Conservation (phyloP, 2,329 filamentous ascomycete species). For the Alternaria arbusti region DNA sequence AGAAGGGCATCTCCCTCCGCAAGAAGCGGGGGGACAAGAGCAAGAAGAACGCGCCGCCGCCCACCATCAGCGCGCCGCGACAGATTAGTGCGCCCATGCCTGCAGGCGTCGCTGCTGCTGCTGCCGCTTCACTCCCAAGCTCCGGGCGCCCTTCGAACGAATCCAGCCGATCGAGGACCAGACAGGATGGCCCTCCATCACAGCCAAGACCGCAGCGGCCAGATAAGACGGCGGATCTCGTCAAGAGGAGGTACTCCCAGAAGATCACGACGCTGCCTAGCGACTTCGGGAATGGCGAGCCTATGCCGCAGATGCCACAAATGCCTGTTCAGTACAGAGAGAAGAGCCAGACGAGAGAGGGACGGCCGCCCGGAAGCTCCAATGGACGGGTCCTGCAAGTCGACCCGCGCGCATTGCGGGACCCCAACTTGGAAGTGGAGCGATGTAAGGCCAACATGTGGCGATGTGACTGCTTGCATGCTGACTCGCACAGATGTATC, state of each 20-base stretch:
- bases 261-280: conserved; percentile 81
- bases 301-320: conserved; percentile 68
- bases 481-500: conserved; percentile 61
- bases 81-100: conserved; percentile 58
- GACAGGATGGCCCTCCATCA: conserved; percentile 29
- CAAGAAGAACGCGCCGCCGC: conserved; percentile 57
- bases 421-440: conserved; percentile 79
- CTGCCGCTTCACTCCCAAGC: conserved; percentile 41
- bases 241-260: conserved; percentile 93
- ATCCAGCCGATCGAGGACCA: conserved; percentile 43
- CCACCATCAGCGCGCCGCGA: conserved; percentile 60
- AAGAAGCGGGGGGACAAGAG: conserved; percentile 64
- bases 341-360: conserved; percentile 53
- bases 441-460: conserved; percentile 64
- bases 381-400: conserved; percentile 67
- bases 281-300: conserved; percentile 70
- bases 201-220: conserved; percentile 52
- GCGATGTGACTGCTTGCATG: neutral
- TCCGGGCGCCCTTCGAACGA: conserved; percentile 47
- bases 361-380: conserved; percentile 55
- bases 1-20: conserved; percentile 66
- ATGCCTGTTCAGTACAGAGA: conserved; percentile 66
- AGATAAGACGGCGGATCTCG: conserved; percentile 74
- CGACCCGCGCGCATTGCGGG: conserved; percentile 78
- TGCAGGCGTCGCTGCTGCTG: conserved; percentile 31